These are phyloP conservation scores for Lagenaria siceraria DNA, from an alignment of 306 rosid species.

Conservation along the genomic window DNA sequence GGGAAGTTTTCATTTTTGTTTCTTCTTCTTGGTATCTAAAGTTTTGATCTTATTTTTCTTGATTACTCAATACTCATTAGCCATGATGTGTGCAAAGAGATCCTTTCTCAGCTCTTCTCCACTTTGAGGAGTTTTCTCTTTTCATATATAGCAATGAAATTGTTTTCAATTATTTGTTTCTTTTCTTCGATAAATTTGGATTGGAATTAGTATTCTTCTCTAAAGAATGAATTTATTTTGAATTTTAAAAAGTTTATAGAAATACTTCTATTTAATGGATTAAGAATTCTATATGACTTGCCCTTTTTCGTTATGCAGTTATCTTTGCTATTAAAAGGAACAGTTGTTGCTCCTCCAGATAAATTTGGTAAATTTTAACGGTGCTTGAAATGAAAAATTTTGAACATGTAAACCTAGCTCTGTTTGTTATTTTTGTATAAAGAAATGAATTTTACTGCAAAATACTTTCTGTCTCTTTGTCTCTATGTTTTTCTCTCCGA, in stretches of 20 bases:
- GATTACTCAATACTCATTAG: background rate
- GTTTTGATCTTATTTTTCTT: background rate
- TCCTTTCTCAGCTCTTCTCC: background rate
- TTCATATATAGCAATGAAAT: background rate
- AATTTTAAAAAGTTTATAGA: background rate
- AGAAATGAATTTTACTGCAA: constrained; percentile 6
- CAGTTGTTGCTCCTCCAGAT: constrained; percentile 96
- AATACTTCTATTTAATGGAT: constrained; percentile 1
- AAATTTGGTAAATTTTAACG: constrained; percentile 57
- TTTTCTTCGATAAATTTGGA: background rate
- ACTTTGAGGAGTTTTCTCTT: background rate
- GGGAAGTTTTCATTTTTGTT: background rate
- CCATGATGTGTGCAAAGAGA: background rate
- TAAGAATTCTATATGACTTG: constrained; percentile 9
- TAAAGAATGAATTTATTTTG: background rate
- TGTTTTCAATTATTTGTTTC: background rate
- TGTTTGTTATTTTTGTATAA: background rate
- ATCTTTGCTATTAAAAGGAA: constrained; percentile 87
- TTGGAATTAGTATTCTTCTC: background rate
- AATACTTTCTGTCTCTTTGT: background rate
- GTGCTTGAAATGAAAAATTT: constrained; percentile 10
- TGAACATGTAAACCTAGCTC: constrained; percentile 5
- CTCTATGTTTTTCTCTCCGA: background rate
- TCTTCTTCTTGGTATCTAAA: background rate
- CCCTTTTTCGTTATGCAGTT: constrained; percentile 39